Percentiles rank a stretch among this genome's conserved stretches.
Conservation (phyloP, 1,284 basidiomycete genomes). For the Pseudozyma sp. region DNA sequence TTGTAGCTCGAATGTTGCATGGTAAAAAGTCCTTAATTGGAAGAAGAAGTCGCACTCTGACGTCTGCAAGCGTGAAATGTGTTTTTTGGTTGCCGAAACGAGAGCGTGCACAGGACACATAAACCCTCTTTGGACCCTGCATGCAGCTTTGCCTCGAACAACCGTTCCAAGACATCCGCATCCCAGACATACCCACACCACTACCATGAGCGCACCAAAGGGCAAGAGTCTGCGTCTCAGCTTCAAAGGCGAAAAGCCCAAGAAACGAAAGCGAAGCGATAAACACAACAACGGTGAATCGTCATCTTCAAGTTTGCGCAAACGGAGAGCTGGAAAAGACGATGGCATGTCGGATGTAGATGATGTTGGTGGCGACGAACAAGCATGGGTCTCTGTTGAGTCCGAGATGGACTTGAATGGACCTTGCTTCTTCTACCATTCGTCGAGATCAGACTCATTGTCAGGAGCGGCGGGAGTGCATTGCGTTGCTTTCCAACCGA, state of each 20-base stretch:
- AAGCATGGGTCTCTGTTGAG: conserved; percentile 54
- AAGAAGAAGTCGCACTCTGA: too few species aligned
- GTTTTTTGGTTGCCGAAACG: too few species aligned
- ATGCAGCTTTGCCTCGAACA: background rate
- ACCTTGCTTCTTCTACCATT: conserved; percentile 47
- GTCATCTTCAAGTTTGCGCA: conserved; percentile 26
- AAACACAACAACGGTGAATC: conserved; percentile 14
- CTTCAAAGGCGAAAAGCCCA: conserved; percentile 53
- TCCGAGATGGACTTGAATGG: conserved; percentile 39
- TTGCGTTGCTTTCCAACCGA: conserved; percentile 39
- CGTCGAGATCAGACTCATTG: background rate
- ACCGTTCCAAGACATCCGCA: background rate
- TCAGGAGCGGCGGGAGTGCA: background rate
- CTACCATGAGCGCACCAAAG: conserved; percentile 20
- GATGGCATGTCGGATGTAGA: conserved; percentile 45
- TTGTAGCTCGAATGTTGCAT: conserved; percentile 4
- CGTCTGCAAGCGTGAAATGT: too few species aligned
- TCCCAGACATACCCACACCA: background rate
- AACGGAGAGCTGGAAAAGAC: conserved; percentile 17
- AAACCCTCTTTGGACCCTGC: too few species aligned
- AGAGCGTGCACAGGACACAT: too few species aligned
- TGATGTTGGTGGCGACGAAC: conserved; percentile 55
- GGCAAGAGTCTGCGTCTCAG: conserved; percentile 41
- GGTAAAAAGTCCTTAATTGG: too few species aligned
- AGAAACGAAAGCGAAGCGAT: conserved; percentile 36